Percentiles rank a stretch among this genome's conserved stretches.
Evolutionary conservation across 2,329 filamentous ascomycete genomes (phyloP).

Genomic region (Thelonectria blattea): DNA sequence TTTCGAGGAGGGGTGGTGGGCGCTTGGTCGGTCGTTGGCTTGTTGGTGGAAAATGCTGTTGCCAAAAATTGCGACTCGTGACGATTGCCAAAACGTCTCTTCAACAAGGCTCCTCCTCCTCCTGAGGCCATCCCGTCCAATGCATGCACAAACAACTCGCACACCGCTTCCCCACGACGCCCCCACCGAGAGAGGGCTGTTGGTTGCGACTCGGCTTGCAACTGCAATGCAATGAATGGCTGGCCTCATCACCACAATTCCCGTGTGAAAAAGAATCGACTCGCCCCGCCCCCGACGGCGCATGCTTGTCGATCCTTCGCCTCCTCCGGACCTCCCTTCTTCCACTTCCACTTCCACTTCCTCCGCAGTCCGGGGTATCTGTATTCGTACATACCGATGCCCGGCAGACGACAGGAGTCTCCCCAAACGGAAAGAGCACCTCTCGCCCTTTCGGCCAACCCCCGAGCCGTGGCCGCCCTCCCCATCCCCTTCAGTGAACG

Average conservation of each 20-base stretch:
- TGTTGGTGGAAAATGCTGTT: neutral
- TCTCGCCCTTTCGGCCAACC: slow-evolving; percentile 33
- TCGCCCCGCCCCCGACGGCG: slow-evolving; percentile 27
- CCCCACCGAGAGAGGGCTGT: slow-evolving; percentile 26
- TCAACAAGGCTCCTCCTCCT: neutral
- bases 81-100: neutral
- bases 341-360: slow-evolving; percentile 7
- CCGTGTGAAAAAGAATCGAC: slow-evolving; percentile 22
- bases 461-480: slow-evolving; percentile 26
- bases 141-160: slow-evolving; percentile 22
- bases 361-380: slow-evolving; percentile 30
- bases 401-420: neutral
- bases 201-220: slow-evolving; percentile 9
- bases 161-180: slow-evolving; percentile 38
- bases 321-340: slow-evolving; percentile 18
- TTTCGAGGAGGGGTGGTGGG: neutral
- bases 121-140: slow-evolving; percentile 30
- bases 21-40: neutral
- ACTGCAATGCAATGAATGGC: neutral
- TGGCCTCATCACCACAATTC: slow-evolving; percentile 25
- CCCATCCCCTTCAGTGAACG: slow-evolving; percentile 1
- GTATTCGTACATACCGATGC: neutral
- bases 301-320: slow-evolving; percentile 28
- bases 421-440: slow-evolving; percentile 3
- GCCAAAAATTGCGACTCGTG: neutral